Evolutionary conservation across 257 asterid genomes (phyloP).

Genomic region (Anisodus tanguticus): DNA sequence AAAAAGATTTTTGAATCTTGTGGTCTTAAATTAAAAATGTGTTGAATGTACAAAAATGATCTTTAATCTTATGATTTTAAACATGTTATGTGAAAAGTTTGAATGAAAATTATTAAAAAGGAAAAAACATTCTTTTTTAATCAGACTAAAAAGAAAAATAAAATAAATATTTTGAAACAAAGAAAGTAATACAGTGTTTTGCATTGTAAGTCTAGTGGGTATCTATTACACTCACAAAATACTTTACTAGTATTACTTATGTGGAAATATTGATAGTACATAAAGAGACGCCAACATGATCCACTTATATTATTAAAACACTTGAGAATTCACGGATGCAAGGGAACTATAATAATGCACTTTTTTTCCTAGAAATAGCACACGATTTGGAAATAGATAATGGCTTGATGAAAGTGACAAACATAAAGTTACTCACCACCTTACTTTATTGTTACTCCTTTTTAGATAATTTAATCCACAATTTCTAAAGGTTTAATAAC

Average conservation of each 20-base stretch:
- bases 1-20: too few species aligned
- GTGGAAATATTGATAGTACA: slow-evolving; percentile 9
- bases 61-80: too few species aligned
- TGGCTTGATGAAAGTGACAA: slow-evolving; percentile 10
- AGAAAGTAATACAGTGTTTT: neutral
- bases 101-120: too few species aligned
- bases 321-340: neutral
- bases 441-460: slow-evolving; percentile 13
- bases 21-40: too few species aligned
- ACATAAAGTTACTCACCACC: slow-evolving; percentile 26
- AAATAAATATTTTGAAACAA: too few species aligned
- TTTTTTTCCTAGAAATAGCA: neutral
- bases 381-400: slow-evolving; percentile 1
- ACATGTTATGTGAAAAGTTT: too few species aligned
- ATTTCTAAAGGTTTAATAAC: neutral
- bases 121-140: too few species aligned
- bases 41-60: too few species aligned
- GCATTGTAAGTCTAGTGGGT: slow-evolving; percentile 15
- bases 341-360: slow-evolving; percentile 14
- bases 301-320: neutral
- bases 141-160: too few species aligned
- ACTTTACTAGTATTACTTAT: neutral
- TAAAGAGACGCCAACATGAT: neutral
- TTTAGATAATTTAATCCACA: slow-evolving; percentile 6
- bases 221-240: neutral